Conservation (phyloP, 306 rosid genomes). For the Acmispon strigosus region DNA sequence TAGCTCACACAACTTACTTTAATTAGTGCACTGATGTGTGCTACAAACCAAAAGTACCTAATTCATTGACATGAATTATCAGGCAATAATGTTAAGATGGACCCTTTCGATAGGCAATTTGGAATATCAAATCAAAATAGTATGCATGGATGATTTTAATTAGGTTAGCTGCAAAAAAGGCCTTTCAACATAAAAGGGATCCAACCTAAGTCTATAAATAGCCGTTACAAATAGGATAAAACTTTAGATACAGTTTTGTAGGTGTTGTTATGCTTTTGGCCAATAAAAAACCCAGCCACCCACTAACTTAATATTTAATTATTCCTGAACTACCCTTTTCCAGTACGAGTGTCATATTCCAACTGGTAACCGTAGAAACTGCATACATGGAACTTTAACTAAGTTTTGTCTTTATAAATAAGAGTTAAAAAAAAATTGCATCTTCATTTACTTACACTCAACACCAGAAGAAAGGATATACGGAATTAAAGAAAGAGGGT, state of each 20-base stretch:
- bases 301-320: too few species aligned
- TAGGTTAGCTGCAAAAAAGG: not conserved
- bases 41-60: conserved; percentile 18
- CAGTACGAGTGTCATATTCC: too few species aligned
- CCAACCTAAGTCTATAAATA: not conserved
- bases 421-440: not conserved
- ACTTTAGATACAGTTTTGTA: too few species aligned
- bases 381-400: too few species aligned
- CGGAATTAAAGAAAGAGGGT: not conserved
- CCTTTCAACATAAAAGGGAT: not conserved
- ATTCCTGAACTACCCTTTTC: too few species aligned
- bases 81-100: conserved; percentile 7
- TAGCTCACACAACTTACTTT: conserved; percentile 3
- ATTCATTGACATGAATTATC: not conserved
- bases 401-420: too few species aligned
- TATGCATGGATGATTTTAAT: not conserved
- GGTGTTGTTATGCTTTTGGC: too few species aligned
- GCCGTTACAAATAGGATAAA: not conserved
- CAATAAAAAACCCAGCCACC: too few species aligned
- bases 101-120: not conserved
- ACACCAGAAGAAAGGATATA: not conserved
- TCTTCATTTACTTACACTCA: conserved; percentile 19
- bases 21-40: conserved; percentile 11
- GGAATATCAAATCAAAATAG: not conserved
- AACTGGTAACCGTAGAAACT: too few species aligned